phyloP scores from a whole-genome alignment of 345 rosid genomes.

The Sonneratia caseolaris region DNA sequence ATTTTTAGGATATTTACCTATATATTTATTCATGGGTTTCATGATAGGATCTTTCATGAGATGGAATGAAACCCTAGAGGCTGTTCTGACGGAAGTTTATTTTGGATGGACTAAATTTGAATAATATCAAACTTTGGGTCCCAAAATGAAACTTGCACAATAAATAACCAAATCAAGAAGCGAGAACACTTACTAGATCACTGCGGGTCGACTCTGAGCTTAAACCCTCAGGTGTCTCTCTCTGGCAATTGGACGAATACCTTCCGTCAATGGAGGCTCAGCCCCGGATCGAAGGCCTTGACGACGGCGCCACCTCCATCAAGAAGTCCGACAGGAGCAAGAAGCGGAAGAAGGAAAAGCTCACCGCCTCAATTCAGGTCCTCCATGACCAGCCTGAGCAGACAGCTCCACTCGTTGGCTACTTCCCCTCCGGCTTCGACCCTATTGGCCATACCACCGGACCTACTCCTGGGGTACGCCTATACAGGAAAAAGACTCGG shows the following conservation, averaged over 20 bases:
- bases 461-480: background rate
- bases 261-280: background rate
- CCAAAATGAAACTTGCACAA: too few relatives aligned
- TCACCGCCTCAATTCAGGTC: conserved; percentile 29
- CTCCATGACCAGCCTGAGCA: conserved; percentile 34
- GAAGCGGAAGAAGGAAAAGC: conserved; percentile 16
- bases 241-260: background rate
- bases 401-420: conserved; percentile 55
- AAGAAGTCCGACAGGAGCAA: conserved; percentile 4
- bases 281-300: background rate
- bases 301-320: background rate
- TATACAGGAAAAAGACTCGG: conserved; percentile 1
- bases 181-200: background rate
- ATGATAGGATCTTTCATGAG: too few relatives aligned
- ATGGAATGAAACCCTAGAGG: too few relatives aligned
- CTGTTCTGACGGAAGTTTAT: too few relatives aligned
- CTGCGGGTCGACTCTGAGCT: background rate
- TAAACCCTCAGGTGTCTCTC: background rate
- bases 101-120: too few relatives aligned
- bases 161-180: background rate
- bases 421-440: conserved; percentile 66
- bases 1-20: too few relatives aligned
- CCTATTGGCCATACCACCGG: conserved; percentile 17
- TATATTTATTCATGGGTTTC: too few relatives aligned
- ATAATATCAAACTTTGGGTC: too few relatives aligned